A percentile compares a stretch with the other conserved stretches of the same genome.
Evolutionary conservation across 2,329 filamentous ascomycete genomes (phyloP).

Genomic region (Amylocarpus encephaloides): DNA sequence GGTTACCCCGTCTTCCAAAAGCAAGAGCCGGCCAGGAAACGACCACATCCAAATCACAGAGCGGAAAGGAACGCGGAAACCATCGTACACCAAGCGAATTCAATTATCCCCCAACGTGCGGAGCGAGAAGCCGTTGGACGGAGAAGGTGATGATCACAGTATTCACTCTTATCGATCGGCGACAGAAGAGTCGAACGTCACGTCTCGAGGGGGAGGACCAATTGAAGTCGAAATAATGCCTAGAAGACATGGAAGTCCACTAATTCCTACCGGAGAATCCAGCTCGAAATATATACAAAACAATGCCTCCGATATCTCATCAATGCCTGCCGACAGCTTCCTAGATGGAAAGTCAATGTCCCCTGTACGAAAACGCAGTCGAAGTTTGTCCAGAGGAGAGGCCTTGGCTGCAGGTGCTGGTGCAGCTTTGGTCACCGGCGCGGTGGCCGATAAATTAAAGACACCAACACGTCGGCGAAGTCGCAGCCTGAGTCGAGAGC

Average conservation of each 20-base stretch:
- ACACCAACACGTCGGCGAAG: constrained; percentile 52
- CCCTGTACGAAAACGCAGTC: constrained; percentile 29
- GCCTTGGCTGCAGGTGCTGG: constrained; percentile 29
- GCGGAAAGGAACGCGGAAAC: constrained; percentile 64
- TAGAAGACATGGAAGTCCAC: constrained; percentile 62
- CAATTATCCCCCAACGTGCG: constrained; percentile 48
- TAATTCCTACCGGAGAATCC: constrained; percentile 51
- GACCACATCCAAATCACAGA: constrained; percentile 86
- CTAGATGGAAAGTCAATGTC: constrained; percentile 43
- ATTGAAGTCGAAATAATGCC: constrained; percentile 79
- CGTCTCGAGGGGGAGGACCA: constrained; percentile 57
- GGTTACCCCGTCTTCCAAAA: constrained; percentile 59
- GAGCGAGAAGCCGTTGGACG: constrained; percentile 38
- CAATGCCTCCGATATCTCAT: constrained; percentile 79
- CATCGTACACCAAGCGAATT: constrained; percentile 62
- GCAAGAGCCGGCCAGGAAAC: constrained; percentile 39
- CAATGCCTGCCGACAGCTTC: constrained; percentile 67
- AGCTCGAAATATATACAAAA: constrained; percentile 57
- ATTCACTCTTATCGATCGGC: constrained; percentile 70
- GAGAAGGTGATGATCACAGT: constrained; percentile 56
- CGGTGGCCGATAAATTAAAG: constrained; percentile 44
- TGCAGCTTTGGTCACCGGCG: constrained; percentile 36
- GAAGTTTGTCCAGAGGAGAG: constrained; percentile 27
- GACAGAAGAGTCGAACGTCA: constrained; percentile 72
- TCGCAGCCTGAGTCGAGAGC: constrained; percentile 59